Base-by-base conservation (phyloP, 192 early-diverging fungal genomes). In the Neocallimastix lanati region DNA sequence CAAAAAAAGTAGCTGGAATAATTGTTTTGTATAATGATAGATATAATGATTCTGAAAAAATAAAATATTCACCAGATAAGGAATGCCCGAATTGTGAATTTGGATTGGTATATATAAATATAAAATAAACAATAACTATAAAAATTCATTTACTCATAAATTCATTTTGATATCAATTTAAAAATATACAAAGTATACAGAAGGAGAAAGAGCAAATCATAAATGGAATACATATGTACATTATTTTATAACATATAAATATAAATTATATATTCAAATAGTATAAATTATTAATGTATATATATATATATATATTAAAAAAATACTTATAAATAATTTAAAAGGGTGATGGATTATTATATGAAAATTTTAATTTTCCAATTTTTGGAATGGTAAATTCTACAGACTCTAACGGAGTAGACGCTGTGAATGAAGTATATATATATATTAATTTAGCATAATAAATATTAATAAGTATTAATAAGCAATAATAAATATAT, bases 1-100 rank as follows among this genome's bases (percentile, higher is more conserved):
- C 88, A 15, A 81, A 85, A 11, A 89, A 87, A 40, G 25, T 92
- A 16, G 83, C 87, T 7, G 92, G 89, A 12, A 81, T 93, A n/a
- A 87, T 94, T 27, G 85, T 83, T 12, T 79, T 87, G 33, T 76
- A 86, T 3, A 84, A 83, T 28, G 82, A 84, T 12, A 79, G 86
- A 29, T 76, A 86, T 3, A 84, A 84, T 28, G 82, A 84, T 29
- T 84, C 87, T 80, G 40, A 81, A 27, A 88, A 90, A 27, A 16
- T 76, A 3, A 30, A 78, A 15, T 82, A 80, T 29, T 94, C 93
- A 9, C 87, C 89, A 0, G 92, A 93, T 80, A 77, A 83, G 4
- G 84, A 83, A 12, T 92, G 89, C 80, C 92, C 93, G 12, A 92
- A 92, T 79, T 92, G 88, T 77, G 84, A 90, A 76, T 93, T 86